Base-by-base conservation (phyloP, 1,284 basidiomycete genomes). In the Ganoderma lingzhi region DNA sequence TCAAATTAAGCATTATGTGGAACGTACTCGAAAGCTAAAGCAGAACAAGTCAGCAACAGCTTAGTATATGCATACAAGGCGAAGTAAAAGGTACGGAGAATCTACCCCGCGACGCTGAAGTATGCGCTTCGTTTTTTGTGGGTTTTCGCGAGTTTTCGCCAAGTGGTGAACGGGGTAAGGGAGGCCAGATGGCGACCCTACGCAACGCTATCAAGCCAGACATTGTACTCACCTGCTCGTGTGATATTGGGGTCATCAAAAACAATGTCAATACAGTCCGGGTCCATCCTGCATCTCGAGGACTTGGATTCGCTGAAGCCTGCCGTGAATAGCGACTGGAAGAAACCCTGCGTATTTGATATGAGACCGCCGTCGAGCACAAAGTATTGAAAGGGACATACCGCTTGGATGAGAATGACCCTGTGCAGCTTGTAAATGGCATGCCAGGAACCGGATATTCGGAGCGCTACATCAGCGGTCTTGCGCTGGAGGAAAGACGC, bases 211-310 rank as follows among this genome's bases (percentile, higher is more conserved):
- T n/a, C 15, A 42, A 28, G 6, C n/a, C 12, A 10, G 9, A 61
- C 41, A 39, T 45, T 42, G 58, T 48, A 83, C 87, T 73, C 67
- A 93, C 92, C 92, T 76, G 93, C 87, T 71, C 94, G 86, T 9
- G 94, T 95, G 77, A 96, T 96, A 77, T 96, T 96, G 10, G 84
- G 86, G 77, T 97, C 95, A 75, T 96, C 93, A 71, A 97, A 93
- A 45, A 86, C 85, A 51, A 97, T 83, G 71, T 91, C 86, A 58
- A 96, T 82, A 71, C 84, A 83, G 71, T 86, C 80, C 23, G 78
- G 74, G 12, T 39, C 37, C 59, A 61, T 30, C 14, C 59, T 39
- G 23, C 44, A 61, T 37, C 14, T 61, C 2, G 59, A 61, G n/a
- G 69, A 63, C 60, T 71, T 74, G 19, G 80, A 80, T 68, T 82